Percentiles rank a stretch among this genome's conserved stretches.
These are phyloP conservation scores for Stenocarpella maydis DNA, from an alignment of 2,329 filamentous ascomycete genomes.

Conservation along the genomic window DNA sequence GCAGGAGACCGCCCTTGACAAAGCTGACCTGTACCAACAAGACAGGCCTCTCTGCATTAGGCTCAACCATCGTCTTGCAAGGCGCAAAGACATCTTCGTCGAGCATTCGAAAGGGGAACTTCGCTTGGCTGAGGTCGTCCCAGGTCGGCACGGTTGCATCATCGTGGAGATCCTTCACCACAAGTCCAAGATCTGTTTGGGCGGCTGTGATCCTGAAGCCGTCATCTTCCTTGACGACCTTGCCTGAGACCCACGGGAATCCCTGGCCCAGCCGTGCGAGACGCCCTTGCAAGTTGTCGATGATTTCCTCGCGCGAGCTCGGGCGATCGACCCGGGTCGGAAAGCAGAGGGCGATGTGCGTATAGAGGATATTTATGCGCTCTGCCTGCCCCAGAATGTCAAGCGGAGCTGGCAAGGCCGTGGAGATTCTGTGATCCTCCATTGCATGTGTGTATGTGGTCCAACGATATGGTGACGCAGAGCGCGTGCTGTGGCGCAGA, in stretches of 20 bases:
- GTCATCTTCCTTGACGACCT: constrained; percentile 48
- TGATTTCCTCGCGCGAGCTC: constrained; percentile 39
- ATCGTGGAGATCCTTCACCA: constrained; percentile 53
- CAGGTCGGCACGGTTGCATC: constrained; percentile 48
- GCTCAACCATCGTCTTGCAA: constrained; percentile 48
- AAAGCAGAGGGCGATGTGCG: constrained; percentile 54
- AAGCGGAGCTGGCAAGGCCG: constrained; percentile 36
- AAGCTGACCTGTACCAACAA: constrained; percentile 58
- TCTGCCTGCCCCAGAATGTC: constrained; percentile 54
- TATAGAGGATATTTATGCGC: constrained; percentile 52
- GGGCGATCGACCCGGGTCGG: constrained; percentile 37
- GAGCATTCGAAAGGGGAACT: constrained; percentile 58
- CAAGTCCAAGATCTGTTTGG: constrained; percentile 45
- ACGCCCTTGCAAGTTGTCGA: constrained; percentile 46
- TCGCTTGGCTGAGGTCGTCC: constrained; percentile 45
- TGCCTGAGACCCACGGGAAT: constrained; percentile 59
- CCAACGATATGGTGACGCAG: not conserved
- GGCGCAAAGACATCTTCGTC: constrained; percentile 54
- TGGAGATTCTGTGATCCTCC: not conserved
- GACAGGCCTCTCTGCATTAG: constrained; percentile 45
- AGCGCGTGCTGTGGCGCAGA: not conserved
- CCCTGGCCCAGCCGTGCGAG: constrained; percentile 47
- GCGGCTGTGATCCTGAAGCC: constrained; percentile 49
- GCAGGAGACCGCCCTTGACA: constrained; percentile 56
- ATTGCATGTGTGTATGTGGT: not conserved